Base-by-base conservation (phyloP, 2,329 filamentous ascomycete genomes). In the Nemania serpens region DNA sequence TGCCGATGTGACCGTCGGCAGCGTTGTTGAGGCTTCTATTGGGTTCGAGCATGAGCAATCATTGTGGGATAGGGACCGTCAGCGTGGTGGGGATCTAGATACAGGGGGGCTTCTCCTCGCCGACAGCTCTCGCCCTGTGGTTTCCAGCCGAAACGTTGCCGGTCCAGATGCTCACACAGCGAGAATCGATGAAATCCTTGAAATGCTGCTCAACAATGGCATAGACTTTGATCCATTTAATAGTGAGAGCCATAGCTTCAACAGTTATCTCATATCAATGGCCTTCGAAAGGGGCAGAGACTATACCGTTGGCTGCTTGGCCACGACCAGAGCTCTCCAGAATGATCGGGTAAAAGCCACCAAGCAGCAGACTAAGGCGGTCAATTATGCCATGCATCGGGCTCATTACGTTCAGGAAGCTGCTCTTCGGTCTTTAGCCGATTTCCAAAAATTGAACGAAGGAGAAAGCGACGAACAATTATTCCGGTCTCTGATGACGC, bases 141-240 rank as follows among this genome's bases (percentile, higher is more conserved):
- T 39, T n/a, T 11, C n/a, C 37, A 2, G 20, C 12, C 6, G 15
- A n/a, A 29, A 37, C 5, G 25, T n/a, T 7, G 29, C 25, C 29
- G 11, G 4, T 2, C 20, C 37, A 41, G 3, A 25, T 17, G 33
- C 10, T 18, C 53, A 48, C n/a, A 41, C 36, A 1, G 37, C 45
- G 7, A 56, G 54, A 43, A 56, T 56, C 34, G 45, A 56, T n/a
- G 54, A 56, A 29, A 56, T 56, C 22, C n/a, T 56, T 1, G 54
- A 56, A 50, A 50, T 56, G 46, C 10, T 55, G 25, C 11, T 45
- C 12, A 2, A 54, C 29, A 46, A 45, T n/a, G 22, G 22, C 3
- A 52, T 33, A 15, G 4, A 52, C 6, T 33, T 42, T 15, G 49
- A 52, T 43, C 49, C 37, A 34, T 33, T 17, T 6, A n/a, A 6